phyloP scores from a whole-genome alignment of 768 basidiomycete species.

The Russula abietina region DNA sequence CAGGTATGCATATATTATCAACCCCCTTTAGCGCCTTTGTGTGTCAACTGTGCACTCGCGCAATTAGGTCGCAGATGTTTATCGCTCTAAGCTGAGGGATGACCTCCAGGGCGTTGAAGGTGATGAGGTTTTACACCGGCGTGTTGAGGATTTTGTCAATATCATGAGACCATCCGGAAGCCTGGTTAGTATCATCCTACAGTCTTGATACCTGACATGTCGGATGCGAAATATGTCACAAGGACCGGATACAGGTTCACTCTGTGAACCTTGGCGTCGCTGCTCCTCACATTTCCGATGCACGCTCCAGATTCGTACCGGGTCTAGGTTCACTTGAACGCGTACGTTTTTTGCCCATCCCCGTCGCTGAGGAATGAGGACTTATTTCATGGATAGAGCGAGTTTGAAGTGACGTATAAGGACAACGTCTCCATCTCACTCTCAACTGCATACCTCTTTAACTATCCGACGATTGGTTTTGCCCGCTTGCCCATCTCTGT shows the following conservation, averaged over 20 bases:
- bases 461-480: conserved; percentile 77
- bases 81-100: conserved; percentile 70
- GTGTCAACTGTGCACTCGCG: neutral
- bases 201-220: conserved; percentile 1
- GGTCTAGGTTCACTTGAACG: conserved; percentile 26
- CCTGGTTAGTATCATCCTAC: conserved; percentile 42
- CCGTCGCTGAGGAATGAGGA: conserved; percentile 11
- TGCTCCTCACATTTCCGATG: conserved; percentile 73
- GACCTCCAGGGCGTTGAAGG: conserved; percentile 66
- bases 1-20: conserved; percentile 45
- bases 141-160: conserved; percentile 79
- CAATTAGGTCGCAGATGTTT: conserved; percentile 53
- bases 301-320: conserved; percentile 43
- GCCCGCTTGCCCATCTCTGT: conserved; percentile 78
- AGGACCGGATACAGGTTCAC: conserved; percentile 86
- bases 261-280: conserved; percentile 76
- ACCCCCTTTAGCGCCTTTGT: neutral
- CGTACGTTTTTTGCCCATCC: neutral
- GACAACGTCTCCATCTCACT: conserved; percentile 80
- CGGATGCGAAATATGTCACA: conserved; percentile 8
- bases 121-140: conserved; percentile 73
- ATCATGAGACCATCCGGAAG: conserved; percentile 62
- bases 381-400: conserved; percentile 46
- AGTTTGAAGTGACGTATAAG: conserved; percentile 78
- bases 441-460: conserved; percentile 78